Evolutionary conservation across 768 basidiomycete species (phyloP).

Genomic region (Coprinopsis strossmayeri): DNA sequence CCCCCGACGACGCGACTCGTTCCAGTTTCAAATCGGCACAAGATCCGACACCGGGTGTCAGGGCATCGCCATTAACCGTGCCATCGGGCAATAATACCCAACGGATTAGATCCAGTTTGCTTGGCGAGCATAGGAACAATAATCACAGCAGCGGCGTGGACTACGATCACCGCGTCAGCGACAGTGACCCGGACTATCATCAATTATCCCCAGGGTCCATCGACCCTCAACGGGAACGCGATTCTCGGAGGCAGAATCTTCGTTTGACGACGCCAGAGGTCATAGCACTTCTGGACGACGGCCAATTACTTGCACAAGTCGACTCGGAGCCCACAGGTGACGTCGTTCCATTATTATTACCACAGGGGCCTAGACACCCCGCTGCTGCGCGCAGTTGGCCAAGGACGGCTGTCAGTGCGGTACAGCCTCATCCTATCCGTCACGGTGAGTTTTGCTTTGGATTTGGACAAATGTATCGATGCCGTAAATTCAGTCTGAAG

Average conservation of each 20-base stretch:
- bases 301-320: neutral
- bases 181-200: neutral
- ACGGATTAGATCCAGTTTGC: too few relatives aligned
- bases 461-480: neutral
- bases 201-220: neutral
- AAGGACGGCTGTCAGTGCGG: neutral
- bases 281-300: neutral
- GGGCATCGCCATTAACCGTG: neutral
- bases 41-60: neutral
- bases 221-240: too few relatives aligned
- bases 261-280: neutral
- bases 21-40: neutral
- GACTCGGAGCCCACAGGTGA: neutral
- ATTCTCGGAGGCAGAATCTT: neutral
- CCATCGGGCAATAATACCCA: neutral
- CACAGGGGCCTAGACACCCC: neutral
- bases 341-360: neutral
- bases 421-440: neutral
- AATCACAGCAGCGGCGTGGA: too few relatives aligned
- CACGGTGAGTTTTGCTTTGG: neutral
- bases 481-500: neutral
- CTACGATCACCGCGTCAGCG: too few relatives aligned
- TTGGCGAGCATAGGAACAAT: too few relatives aligned
- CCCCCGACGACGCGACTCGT: neutral
- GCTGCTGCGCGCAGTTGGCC: neutral